A percentile compares a stretch with the other conserved stretches of the same genome.
Evolutionary conservation across 192 early-diverging fungal genomes (phyloP).

Genomic region (Rhizophlyctis rosea): DNA sequence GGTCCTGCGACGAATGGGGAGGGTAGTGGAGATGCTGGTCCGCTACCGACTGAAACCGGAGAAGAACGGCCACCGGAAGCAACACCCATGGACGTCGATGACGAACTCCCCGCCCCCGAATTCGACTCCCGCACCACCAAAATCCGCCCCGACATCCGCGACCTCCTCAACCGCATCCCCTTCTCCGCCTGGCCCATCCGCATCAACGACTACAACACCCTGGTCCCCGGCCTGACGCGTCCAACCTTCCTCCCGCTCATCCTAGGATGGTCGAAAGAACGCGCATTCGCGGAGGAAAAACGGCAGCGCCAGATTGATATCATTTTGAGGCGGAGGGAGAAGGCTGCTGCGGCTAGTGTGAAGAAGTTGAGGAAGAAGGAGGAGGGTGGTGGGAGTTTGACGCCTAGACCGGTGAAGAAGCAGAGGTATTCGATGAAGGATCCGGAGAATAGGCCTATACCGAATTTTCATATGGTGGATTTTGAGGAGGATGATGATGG

Average conservation of each 20-base stretch:
- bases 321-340: too few relatives aligned
- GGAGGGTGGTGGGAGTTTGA: too few relatives aligned
- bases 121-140: neutral
- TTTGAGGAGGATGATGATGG: too few relatives aligned
- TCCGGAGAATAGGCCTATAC: too few relatives aligned
- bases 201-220: neutral
- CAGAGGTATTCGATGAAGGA: too few relatives aligned
- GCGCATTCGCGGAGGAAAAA: neutral
- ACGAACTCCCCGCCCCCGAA: too few relatives aligned
- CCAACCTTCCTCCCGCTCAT: neutral
- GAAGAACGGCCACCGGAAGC: neutral
- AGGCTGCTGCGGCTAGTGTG: too few relatives aligned
- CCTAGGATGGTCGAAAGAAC: neutral
- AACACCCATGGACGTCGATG: conserved; percentile 3
- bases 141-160: neutral
- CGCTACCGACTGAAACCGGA: neutral
- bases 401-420: too few relatives aligned
- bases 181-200: neutral
- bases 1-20: neutral
- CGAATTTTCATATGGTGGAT: too few relatives aligned
- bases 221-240: neutral
- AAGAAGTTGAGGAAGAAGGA: too few relatives aligned
- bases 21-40: neutral
- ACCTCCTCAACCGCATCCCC: neutral
- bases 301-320: neutral